Percentiles rank a stretch among this genome's conserved stretches.
phyloP scores from a whole-genome alignment of 176 grass and related monocot species.

The Tillandsia leiboldiana region DNA sequence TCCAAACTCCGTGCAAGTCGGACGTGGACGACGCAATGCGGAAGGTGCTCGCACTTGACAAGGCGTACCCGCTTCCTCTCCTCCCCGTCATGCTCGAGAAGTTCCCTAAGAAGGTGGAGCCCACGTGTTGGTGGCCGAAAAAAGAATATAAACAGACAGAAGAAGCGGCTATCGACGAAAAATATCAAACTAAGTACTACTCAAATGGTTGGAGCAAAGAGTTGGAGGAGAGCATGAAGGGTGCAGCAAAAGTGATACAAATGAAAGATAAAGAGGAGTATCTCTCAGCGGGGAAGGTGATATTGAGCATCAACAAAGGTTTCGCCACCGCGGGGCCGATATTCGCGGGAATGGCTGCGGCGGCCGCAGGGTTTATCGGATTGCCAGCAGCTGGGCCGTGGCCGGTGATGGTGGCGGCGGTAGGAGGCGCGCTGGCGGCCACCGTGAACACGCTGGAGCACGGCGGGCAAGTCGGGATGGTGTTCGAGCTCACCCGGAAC shows the following conservation, averaged over 20 bases:
- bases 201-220: slow-evolving; percentile 45
- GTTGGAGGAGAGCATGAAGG: slow-evolving; percentile 43
- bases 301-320: slow-evolving; percentile 12
- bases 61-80: slow-evolving; percentile 41
- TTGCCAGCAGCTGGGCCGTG: neutral
- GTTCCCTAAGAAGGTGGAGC: slow-evolving; percentile 37
- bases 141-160: neutral
- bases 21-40: slow-evolving; percentile 16
- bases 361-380: slow-evolving; percentile 25
- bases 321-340: slow-evolving; percentile 29
- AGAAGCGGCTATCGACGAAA: too few species aligned
- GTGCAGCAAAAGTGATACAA: slow-evolving; percentile 27
- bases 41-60: slow-evolving; percentile 33
- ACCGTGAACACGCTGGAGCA: slow-evolving; percentile 46
- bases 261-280: slow-evolving; percentile 39
- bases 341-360: slow-evolving; percentile 20
- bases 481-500: slow-evolving; percentile 54
- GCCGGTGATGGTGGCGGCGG: slow-evolving; percentile 1
- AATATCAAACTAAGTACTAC: neutral
- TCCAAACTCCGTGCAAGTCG: neutral
- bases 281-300: slow-evolving; percentile 11
- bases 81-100: slow-evolving; percentile 44
- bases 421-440: slow-evolving; percentile 25
- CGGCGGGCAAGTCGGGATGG: slow-evolving; percentile 45
- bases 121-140: slow-evolving; percentile 43